These are phyloP conservation scores for Purpureocillium takamizusanense DNA, from an alignment of 2,329 filamentous ascomycete genomes.

Conservation along the genomic window DNA sequence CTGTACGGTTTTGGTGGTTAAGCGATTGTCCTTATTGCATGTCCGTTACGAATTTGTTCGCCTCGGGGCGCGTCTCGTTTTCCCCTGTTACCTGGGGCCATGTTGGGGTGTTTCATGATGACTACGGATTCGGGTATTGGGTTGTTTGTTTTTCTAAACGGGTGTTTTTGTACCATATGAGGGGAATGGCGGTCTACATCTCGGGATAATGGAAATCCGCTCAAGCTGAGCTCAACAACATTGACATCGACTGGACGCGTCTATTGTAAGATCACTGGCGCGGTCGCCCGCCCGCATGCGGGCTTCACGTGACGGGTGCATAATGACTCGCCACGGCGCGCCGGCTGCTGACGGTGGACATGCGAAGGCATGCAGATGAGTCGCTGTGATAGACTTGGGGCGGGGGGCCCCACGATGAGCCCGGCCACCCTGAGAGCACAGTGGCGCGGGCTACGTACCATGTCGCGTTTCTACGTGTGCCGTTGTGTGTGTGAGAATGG, in stretches of 20 bases:
- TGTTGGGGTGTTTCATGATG: slow-evolving; percentile 30
- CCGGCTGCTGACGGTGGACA: too few species aligned
- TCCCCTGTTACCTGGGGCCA: slow-evolving; percentile 9
- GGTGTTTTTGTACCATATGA: slow-evolving; percentile 34
- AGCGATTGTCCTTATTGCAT: slow-evolving; percentile 21
- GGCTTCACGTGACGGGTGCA: too few species aligned
- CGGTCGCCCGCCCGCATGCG: too few species aligned
- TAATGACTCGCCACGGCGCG: too few species aligned
- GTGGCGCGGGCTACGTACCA: too few species aligned
- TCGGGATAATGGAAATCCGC: slow-evolving; percentile 21
- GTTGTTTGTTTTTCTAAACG: slow-evolving; percentile 10
- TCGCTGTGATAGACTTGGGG: too few species aligned
- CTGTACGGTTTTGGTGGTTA: slow-evolving; percentile 89
- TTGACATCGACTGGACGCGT: slow-evolving; percentile 10
- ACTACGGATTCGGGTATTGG: slow-evolving; percentile 31
- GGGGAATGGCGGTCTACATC: slow-evolving; percentile 28
- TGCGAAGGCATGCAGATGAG: too few species aligned
- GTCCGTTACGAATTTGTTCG: slow-evolving; percentile 26
- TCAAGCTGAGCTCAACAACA: slow-evolving; percentile 4
- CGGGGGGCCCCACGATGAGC: too few species aligned
- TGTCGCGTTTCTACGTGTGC: too few species aligned
- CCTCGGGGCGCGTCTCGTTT: background rate
- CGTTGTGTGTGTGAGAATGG: too few species aligned
- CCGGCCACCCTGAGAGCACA: too few species aligned
- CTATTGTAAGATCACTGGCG: too few species aligned